These are phyloP conservation scores for Balakata baccata DNA, from an alignment of 345 rosid species.

Conservation along the genomic window DNA sequence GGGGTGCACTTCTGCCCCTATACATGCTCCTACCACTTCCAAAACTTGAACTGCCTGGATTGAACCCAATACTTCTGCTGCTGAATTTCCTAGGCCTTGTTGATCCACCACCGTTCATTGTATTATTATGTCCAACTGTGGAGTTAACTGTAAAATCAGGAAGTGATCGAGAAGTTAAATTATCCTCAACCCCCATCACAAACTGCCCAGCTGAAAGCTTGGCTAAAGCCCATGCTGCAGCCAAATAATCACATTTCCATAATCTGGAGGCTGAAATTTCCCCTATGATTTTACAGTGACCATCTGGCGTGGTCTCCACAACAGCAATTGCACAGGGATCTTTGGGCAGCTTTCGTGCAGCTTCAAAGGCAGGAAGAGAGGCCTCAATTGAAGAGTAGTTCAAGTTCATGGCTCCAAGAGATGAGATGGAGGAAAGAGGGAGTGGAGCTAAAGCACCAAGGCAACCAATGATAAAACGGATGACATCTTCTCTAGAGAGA, in stretches of 20 bases:
- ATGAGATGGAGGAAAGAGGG: conserved; percentile 76
- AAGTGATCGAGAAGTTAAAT: conserved; percentile 53
- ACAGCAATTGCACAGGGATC: conserved; percentile 84
- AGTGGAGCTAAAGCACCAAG: conserved; percentile 96
- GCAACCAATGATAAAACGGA: conserved; percentile 89
- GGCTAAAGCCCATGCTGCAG: conserved; percentile 94
- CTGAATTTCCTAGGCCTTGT: conserved; percentile 67
- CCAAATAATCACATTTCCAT: conserved; percentile 90
- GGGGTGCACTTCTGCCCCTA: conserved; percentile 86
- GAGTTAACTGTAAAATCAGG: conserved; percentile 52
- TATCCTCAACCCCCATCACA: conserved; percentile 95
- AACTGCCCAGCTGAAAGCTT: conserved; percentile 90
- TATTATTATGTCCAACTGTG: conserved; percentile 29
- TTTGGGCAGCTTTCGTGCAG: conserved; percentile 42
- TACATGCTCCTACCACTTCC: conserved; percentile 79
- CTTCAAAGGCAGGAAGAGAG: conserved; percentile 67
- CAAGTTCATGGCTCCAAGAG: conserved; percentile 64
- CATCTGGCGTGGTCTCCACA: conserved; percentile 55
- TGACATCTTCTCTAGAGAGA: conserved; percentile 90
- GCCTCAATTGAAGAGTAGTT: conserved; percentile 63
- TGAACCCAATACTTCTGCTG: conserved; percentile 91
- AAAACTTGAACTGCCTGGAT: conserved; percentile 51
- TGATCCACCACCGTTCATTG: conserved; percentile 30
- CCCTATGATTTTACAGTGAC: conserved; percentile 67
- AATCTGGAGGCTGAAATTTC: conserved; percentile 90